Evolutionary conservation across 106 monocot species (phyloP), one percentile per base, ranked within the genome.

Genomic region (Dendrobium officinale): DNA sequence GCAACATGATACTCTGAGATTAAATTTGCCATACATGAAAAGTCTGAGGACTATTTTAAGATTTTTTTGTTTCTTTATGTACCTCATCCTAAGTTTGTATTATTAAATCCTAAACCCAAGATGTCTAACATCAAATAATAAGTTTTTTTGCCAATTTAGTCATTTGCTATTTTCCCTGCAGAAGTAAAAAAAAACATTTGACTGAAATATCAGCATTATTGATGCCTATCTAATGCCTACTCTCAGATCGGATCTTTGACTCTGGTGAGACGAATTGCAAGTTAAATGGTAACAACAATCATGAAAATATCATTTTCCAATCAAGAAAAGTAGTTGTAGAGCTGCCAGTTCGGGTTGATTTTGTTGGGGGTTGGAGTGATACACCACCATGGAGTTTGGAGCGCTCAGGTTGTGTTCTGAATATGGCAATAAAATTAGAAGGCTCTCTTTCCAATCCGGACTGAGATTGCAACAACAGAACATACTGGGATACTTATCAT

Each of bases 341-440:
- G 48, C 80, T 98, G 47, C 95, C 98, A 72, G 98, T 98, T 59
- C 91, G 98, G 66, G 83, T 95, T 77, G 98, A 98, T 82, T 95
- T 98, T 82, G 95, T 93, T 24, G 98, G 98, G 0, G 98, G 98
- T 51, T 98, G 98, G 98, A 98, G 98, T 67, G 98, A 98, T 78
- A 98, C 98, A 40, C 98, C 98, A 77, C 95, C 98, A 74, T 98
- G 94, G 94, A 95, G 98, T 81, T 87, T 98, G 82, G 92, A 98
- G 81, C 89, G 94, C 67, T 77, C 89, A 42, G 98, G 98, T 49
- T 98, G 95, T 86, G 98, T 98, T 83, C 81, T 98, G 42, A 98
- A 98, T 87, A 95, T 98, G 94, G 92, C 98, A 66, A 91, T 98
- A 84, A 78, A 42, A 73, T 83, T 98, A 68, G 86, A 91, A 80